phyloP scores from a whole-genome alignment of 2,329 filamentous ascomycete species.

The Colletotrichum costaricense region DNA sequence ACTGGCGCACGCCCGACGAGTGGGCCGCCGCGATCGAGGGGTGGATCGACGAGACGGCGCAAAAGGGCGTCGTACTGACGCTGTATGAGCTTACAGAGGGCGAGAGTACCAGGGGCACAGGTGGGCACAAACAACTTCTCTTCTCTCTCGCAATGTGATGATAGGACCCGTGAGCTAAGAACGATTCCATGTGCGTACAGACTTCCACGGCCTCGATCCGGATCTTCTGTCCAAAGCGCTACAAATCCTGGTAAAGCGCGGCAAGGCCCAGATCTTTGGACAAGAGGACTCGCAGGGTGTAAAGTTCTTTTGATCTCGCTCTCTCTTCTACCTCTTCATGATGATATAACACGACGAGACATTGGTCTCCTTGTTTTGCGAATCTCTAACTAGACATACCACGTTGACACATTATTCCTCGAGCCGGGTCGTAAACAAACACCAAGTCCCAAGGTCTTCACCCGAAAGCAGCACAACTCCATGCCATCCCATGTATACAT shows the following conservation, averaged over 20 bases:
- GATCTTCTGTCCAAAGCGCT: constrained; percentile 85
- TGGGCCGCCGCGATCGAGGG: constrained; percentile 84
- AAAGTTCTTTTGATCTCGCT: constrained; percentile 84
- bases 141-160: not conserved
- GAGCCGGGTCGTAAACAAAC: constrained; percentile 2
- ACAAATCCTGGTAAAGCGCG: constrained; percentile 84
- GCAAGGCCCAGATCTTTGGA: constrained; percentile 94
- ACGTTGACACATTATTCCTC: constrained; percentile 20
- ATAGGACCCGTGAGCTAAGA: constrained; percentile 37
- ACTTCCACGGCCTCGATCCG: constrained; percentile 89
- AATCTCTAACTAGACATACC: constrained; percentile 8
- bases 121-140: constrained; percentile 53
- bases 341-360: not conserved
- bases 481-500: not conserved
- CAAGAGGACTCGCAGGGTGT: constrained; percentile 89
- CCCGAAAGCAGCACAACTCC: constrained; percentile 10
- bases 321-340: not conserved
- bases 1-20: constrained; percentile 89
- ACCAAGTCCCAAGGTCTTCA: not conserved
- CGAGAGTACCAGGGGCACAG: constrained; percentile 79
- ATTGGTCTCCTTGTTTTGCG: not conserved
- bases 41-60: constrained; percentile 89
- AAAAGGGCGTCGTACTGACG: constrained; percentile 90
- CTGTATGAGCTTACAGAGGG: constrained; percentile 92
- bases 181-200: constrained; percentile 54